Base-by-base conservation (phyloP, 371 early-diverging fungal species). In the Basidiobolus heterosporus region DNA sequence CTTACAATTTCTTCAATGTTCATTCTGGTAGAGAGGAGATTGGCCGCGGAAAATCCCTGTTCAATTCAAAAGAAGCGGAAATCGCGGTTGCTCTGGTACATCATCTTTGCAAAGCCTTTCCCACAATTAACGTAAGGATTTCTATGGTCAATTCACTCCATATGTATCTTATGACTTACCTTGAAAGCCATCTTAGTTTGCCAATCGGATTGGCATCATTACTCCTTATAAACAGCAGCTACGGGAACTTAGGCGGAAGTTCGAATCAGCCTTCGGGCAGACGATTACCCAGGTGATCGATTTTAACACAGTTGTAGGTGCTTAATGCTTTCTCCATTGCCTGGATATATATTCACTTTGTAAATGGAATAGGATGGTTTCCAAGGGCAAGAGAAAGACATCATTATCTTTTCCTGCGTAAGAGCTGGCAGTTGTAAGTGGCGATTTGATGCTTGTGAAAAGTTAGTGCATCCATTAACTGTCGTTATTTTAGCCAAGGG, bases 331-430 rank as follows among this genome's bases (percentile, higher is more conserved):
- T 9, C 36, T 9, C 11, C 23, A 13, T 36, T 38, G n/a, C 30
- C 38, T 35, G 35, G 30, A 24, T 20, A 23, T 42, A 3, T 6
- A 19, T 38, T 17, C 0, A 18, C 3, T 6, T 8, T 39, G 13
- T 36, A 38, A 22, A n/a, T 4, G 46, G 37, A 54, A 55, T 67
- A 80, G 45, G 98, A 98, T 60, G 93, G 96, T n/a, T 98, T 96
- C 60, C 98, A 98, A 67, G 99, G 99, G 9, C 95, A 96, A 64
- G 99, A 98, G 54, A 91, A 89, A 60, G 96, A 93, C 22, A 82
- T 94, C 23, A 86, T 96, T 39, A 82, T 96, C 41, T 84, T 96
- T 45, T 91, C 93, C 0, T 88, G 91, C 50, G 99, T 98, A 8
- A 75, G 98, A 37, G 87, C 92, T 1, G 72, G 75, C 17, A 40